Percentiles rank a stretch among this genome's conserved stretches.
Evolutionary conservation across 257 asterid genomes (phyloP).

Genomic region (Cynanchum wilfordii): DNA sequence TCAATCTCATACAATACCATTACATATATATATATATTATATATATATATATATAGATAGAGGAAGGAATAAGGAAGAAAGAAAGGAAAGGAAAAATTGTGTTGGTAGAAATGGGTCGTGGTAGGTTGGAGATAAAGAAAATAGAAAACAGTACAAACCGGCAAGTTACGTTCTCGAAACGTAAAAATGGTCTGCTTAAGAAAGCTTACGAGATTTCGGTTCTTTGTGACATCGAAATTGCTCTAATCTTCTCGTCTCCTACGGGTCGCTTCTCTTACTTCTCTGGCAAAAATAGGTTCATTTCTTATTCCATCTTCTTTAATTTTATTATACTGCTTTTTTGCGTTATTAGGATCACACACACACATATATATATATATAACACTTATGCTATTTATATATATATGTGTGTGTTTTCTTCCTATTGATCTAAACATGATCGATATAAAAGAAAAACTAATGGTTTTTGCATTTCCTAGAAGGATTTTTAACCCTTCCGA

Average conservation of each 20-base stretch:
- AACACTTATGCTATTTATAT: too few relatives aligned
- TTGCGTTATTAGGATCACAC: too few relatives aligned
- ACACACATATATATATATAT: too few relatives aligned
- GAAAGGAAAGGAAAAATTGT: not conserved
- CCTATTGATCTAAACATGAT: too few relatives aligned
- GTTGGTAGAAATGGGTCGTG: not conserved
- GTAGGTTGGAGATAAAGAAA: conserved; percentile 4
- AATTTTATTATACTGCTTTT: not conserved
- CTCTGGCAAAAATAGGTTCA: not conserved
- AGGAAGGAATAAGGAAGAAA: too few relatives aligned
- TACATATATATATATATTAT: too few relatives aligned
- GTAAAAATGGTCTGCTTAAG: conserved; percentile 5
- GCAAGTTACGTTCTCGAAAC: conserved; percentile 7
- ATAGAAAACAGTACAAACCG: not conserved
- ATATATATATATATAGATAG: too few relatives aligned
- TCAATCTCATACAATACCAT: too few relatives aligned
- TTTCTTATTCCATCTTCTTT: not conserved
- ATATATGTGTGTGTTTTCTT: too few relatives aligned
- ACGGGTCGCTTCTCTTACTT: not conserved
- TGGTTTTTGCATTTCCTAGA: not conserved
- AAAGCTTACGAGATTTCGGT: conserved; percentile 5
- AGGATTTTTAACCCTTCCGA: not conserved
- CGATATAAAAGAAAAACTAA: too few relatives aligned
- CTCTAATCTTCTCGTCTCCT: not conserved
- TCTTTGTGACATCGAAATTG: conserved; percentile 4